phyloP scores from a whole-genome alignment of 345 rosid species.

The Xanthoceras sorbifolium region DNA sequence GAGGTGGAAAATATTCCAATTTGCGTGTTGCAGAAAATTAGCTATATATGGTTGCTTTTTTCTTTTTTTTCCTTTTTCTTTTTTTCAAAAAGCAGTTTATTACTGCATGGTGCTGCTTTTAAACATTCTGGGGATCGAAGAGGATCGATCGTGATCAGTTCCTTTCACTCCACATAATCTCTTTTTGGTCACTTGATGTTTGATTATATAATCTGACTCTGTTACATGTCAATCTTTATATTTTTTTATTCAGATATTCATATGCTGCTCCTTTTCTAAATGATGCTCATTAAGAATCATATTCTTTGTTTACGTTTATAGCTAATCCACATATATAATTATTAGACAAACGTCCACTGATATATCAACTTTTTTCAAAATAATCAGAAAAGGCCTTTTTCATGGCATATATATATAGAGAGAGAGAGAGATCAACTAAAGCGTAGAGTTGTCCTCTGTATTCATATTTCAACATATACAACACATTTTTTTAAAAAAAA shows the following conservation, averaged over 20 bases:
- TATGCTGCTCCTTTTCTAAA: conserved; percentile 3
- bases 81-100: too few relatives aligned
- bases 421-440: too few relatives aligned
- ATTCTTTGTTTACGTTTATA: neutral
- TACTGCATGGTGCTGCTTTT: neutral
- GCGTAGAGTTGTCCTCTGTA: too few relatives aligned
- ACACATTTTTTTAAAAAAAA: too few relatives aligned
- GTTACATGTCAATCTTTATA: conserved; percentile 1
- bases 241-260: too few relatives aligned
- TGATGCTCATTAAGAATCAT: conserved; percentile 7
- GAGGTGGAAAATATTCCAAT: conserved; percentile 11
- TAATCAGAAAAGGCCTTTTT: too few relatives aligned
- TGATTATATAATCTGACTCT: neutral
- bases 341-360: too few relatives aligned
- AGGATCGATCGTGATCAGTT: conserved; percentile 1
- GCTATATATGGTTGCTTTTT: conserved; percentile 18
- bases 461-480: too few relatives aligned
- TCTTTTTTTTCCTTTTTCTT: too few relatives aligned
- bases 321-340: neutral
- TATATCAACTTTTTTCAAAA: too few relatives aligned
- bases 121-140: neutral
- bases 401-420: too few relatives aligned
- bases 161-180: conserved; percentile 1
- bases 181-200: neutral
- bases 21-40: conserved; percentile 15